A percentile compares a stretch with the other conserved stretches of the same genome.
These are phyloP conservation scores for Botrytis fabae DNA, from an alignment of 2,329 filamentous ascomycete genomes.

Conservation along the genomic window DNA sequence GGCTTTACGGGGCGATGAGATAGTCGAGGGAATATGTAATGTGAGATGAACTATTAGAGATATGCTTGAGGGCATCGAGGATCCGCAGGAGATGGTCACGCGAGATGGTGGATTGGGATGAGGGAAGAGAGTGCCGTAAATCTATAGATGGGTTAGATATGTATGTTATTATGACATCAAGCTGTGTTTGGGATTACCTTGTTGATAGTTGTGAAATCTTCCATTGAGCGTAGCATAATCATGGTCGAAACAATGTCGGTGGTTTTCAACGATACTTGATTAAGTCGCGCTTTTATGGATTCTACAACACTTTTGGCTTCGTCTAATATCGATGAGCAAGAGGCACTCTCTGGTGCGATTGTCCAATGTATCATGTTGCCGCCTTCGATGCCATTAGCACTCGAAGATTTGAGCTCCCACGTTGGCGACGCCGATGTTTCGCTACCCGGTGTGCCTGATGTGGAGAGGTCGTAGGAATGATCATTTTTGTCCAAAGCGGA, in stretches of 20 bases:
- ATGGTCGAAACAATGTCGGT: conserved; percentile 55
- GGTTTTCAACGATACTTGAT: conserved; percentile 41
- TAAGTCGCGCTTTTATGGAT: conserved; percentile 48
- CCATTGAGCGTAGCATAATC: conserved; percentile 76
- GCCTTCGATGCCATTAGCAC: background rate
- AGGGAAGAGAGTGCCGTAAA: conserved; percentile 74
- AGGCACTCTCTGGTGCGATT: conserved; percentile 18
- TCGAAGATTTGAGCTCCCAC: conserved; percentile 6
- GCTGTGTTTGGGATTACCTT: conserved; percentile 35
- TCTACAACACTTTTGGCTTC: conserved; percentile 52
- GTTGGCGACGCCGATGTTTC: background rate
- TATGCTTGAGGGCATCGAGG: conserved; percentile 58
- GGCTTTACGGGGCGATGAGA: conserved; percentile 44
- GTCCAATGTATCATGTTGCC: conserved; percentile 30
- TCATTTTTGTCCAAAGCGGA: conserved; percentile 18
- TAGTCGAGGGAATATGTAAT: conserved; percentile 22
- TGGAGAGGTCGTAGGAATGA: background rate
- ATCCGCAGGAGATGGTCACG: conserved; percentile 78
- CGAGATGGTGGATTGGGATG: conserved; percentile 81
- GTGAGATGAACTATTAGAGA: conserved; percentile 62
- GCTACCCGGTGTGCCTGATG: background rate
- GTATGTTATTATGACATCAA: background rate
- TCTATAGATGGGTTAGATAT: conserved; percentile 31
- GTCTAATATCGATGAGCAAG: conserved; percentile 44
- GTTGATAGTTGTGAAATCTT: conserved; percentile 76